Evolutionary conservation across 768 basidiomycete species (phyloP), one percentile per base, ranked within the genome.

Genomic region (Tulasnella sp.): DNA sequence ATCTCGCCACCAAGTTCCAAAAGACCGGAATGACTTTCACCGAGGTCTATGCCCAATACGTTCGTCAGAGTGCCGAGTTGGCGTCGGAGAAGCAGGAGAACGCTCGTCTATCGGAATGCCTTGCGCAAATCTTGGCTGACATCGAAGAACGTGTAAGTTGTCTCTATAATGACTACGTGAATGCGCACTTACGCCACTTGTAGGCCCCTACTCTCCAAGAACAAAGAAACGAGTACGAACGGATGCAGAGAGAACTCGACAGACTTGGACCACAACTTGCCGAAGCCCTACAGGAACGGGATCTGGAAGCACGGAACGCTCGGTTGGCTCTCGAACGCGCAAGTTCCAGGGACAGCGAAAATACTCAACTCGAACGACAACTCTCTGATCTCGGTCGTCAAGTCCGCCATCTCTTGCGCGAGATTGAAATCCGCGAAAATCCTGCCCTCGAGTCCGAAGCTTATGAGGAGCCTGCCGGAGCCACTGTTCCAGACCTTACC

Each of bases 191-290:
- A 49, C 39, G 58, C 14, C 19, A 22, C n/a, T 4, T 9, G 19
- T 75, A 97, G 96, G 95, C 95, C 17, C 97, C 97, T 11, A 86
- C 95, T 34, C 86, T 99, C 9, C 90, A 91, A 19, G 93, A 97
- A 82, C 97, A 98, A 83, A 91, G 93, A 25, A 85, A 86, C 4
- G 96, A 98, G 82, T 96, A 97, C 81, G 92, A 93, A 79, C 91
- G 93, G 22, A 85, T 96, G 14, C 89, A 90, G 79, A 87, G 88
- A 2, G 94, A 97, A 82, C 90, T 93, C 3, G 85, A 90, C 37
- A 90, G 94, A 72, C 89, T 98, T 31, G 90, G 93, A 1, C 85
- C 88, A 15, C 93, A 97, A 78, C 89, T 98, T 7, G 85, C 93
- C 0, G 86, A 89, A 77, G 89, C 92, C 8, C 86, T 96, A 31